phyloP scores from a whole-genome alignment of 352 stramenopile species.

The Globisporangium heterothallicum region DNA sequence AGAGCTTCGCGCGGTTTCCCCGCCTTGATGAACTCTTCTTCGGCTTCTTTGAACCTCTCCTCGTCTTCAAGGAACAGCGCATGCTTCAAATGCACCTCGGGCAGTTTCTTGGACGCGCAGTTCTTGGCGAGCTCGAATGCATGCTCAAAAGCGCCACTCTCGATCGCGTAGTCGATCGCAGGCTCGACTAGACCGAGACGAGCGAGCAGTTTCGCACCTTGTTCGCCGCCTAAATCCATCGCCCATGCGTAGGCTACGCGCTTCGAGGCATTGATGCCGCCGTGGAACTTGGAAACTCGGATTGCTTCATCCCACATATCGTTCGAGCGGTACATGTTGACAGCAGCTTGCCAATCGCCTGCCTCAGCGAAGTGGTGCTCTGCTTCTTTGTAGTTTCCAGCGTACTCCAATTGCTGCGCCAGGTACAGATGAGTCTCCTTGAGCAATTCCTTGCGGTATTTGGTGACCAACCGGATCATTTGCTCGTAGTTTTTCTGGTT shows the following conservation, averaged over 20 bases:
- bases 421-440: conserved; percentile 93
- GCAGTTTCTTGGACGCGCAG: conserved; percentile 82
- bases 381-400: conserved; percentile 90
- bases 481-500: conserved; percentile 94
- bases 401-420: conserved; percentile 90
- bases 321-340: conserved; percentile 94
- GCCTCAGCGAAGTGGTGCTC: conserved; percentile 91
- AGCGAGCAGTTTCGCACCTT: conserved; percentile 88
- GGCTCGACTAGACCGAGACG: conserved; percentile 90
- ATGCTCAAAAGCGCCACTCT: conserved; percentile 90
- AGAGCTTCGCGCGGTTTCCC: conserved; percentile 91
- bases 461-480: conserved; percentile 93
- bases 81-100: conserved; percentile 91
- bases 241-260: conserved; percentile 92
- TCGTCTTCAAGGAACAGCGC: conserved; percentile 92
- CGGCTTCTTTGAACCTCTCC: conserved; percentile 90
- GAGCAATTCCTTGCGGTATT: conserved; percentile 90
- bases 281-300: conserved; percentile 91
- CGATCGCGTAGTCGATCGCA: conserved; percentile 92
- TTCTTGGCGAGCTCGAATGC: conserved; percentile 89
- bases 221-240: conserved; percentile 86
- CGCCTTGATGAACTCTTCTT: conserved; percentile 91
- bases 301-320: conserved; percentile 95
- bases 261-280: conserved; percentile 89
- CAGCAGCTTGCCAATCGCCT: conserved; percentile 89